phyloP scores from a whole-genome alignment of 2,329 filamentous ascomycete species.

The Neopestalotiopsis sp. region DNA sequence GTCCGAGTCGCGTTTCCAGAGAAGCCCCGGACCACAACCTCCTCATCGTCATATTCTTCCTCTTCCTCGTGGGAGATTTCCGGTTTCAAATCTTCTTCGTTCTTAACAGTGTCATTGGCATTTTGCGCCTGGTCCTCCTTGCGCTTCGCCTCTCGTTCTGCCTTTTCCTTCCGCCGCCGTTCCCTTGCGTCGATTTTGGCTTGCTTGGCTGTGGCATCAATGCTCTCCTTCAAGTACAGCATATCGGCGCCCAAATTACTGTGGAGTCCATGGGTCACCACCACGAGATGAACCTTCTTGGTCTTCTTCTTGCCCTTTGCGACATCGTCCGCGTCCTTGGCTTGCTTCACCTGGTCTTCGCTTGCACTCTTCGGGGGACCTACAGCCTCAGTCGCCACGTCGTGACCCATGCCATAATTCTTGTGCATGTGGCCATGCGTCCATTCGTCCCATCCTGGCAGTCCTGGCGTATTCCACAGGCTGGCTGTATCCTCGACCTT shows the following conservation, averaged over 20 bases:
- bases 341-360: conserved; percentile 15
- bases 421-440: conserved; percentile 32
- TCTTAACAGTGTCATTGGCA: conserved; percentile 27
- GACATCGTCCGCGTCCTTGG: conserved; percentile 20
- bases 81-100: conserved; percentile 27
- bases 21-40: conserved; percentile 89
- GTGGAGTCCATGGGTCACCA: conserved; percentile 92
- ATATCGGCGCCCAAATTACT: conserved; percentile 96
- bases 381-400: conserved; percentile 26
- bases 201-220: conserved; percentile 80
- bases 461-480: conserved; percentile 88
- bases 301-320: conserved; percentile 53
- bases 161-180: conserved; percentile 58
- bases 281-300: conserved; percentile 86
- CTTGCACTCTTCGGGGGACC: conserved; percentile 22
- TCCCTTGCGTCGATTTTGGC: conserved; percentile 72
- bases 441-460: conserved; percentile 68
- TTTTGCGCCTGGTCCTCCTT: conserved; percentile 24
- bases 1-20: conserved; percentile 89
- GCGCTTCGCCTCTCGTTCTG: conserved; percentile 33
- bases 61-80: conserved; percentile 39
- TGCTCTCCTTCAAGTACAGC: conserved; percentile 96
- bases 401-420: conserved; percentile 31
- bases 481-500: conserved; percentile 86
- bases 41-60: conserved; percentile 74